phyloP scores from a whole-genome alignment of 1,139 yeast genomes.

The Suhomyces kunorum region DNA sequence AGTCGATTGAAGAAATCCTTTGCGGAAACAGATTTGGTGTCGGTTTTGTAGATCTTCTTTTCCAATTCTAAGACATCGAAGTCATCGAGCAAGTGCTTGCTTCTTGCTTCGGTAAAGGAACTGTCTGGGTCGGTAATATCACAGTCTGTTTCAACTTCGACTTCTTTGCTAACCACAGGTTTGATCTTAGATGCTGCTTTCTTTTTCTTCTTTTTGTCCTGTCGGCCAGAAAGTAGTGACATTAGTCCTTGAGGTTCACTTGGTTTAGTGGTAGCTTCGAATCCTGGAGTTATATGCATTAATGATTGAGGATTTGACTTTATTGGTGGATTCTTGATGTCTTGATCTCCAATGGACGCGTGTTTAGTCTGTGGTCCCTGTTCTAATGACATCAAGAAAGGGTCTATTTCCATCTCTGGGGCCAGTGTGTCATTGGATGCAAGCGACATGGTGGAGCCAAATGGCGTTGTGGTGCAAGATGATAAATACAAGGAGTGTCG shows the following conservation, averaged over 20 bases:
- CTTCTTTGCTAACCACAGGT: neutral
- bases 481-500: conserved; percentile 1
- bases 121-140: conserved; percentile 15
- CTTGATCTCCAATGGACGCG: neutral
- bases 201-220: conserved; percentile 10
- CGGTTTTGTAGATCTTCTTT: conserved; percentile 28
- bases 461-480: neutral
- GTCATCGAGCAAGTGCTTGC: conserved; percentile 20
- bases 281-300: too few relatives aligned
- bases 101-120: conserved; percentile 22
- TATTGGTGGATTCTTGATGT: neutral
- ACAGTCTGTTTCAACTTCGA: conserved; percentile 7
- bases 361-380: neutral
- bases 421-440: conserved; percentile 18
- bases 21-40: conserved; percentile 30
- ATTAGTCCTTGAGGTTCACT: conserved; percentile 6
- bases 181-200: neutral
- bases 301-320: neutral
- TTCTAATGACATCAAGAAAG: conserved; percentile 4
- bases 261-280: neutral
- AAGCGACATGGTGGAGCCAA: conserved; percentile 9
- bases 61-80: conserved; percentile 34
- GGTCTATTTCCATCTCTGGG: conserved; percentile 21
- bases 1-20: conserved; percentile 32
- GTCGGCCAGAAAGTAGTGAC: conserved; percentile 18